Evolutionary conservation across 345 rosid genomes (phyloP).

Genomic region (Gossypium thurberi): DNA sequence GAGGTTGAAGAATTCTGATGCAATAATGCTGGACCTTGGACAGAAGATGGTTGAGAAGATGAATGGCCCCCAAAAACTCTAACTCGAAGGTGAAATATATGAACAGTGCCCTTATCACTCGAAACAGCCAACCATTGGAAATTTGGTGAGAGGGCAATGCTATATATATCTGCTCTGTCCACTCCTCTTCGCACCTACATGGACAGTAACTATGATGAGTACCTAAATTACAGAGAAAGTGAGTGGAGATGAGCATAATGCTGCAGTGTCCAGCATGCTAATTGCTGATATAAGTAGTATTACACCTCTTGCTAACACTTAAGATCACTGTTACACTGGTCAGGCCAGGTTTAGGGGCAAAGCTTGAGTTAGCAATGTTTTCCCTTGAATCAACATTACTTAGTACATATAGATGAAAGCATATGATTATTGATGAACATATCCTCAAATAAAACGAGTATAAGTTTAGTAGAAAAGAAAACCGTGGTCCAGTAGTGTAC

Average conservation of each 20-base stretch:
- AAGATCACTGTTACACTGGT: background rate
- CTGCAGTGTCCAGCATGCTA: background rate
- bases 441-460: background rate
- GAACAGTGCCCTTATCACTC: slow-evolving; percentile 86
- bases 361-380: background rate
- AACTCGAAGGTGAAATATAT: slow-evolving; percentile 79
- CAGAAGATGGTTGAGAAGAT: slow-evolving; percentile 23
- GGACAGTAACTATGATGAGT: slow-evolving; percentile 16
- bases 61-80: slow-evolving; percentile 69
- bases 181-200: slow-evolving; percentile 83
- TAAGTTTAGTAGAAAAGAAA: background rate
- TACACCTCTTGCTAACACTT: background rate
- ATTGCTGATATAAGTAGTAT: too few relatives aligned
- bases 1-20: slow-evolving; percentile 57
- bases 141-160: slow-evolving; percentile 65
- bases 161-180: slow-evolving; percentile 82
- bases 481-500: slow-evolving; percentile 23
- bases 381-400: background rate
- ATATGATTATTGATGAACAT: background rate
- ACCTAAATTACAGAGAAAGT: background rate
- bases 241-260: background rate
- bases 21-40: slow-evolving; percentile 32
- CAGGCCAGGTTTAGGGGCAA: background rate
- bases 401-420: background rate
- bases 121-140: slow-evolving; percentile 90